phyloP scores from a whole-genome alignment of 2,329 filamentous ascomycete species.

The Arthrobotrys sinensis region DNA sequence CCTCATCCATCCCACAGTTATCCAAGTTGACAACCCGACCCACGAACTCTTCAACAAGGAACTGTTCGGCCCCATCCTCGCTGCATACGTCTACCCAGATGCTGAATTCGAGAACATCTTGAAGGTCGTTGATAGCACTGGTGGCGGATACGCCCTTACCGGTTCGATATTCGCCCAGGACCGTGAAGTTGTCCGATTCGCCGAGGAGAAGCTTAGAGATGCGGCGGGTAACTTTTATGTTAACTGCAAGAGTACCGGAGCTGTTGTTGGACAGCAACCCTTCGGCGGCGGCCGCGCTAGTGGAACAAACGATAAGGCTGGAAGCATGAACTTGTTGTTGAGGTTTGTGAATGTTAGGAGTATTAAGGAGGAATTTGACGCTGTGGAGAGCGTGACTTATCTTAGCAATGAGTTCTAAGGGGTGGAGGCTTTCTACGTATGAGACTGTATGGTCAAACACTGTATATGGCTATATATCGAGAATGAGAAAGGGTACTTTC shows the following conservation, averaged over 20 bases:
- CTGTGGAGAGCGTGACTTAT: conserved; percentile 77
- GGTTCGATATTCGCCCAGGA: conserved; percentile 82
- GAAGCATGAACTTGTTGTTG: conserved; percentile 75
- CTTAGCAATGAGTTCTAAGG: conserved; percentile 78
- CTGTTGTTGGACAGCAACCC: conserved; percentile 80
- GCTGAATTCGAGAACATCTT: conserved; percentile 68
- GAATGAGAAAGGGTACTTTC: conserved; percentile 1
- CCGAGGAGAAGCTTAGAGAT: conserved; percentile 80
- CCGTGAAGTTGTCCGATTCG: conserved; percentile 76
- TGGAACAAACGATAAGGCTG: conserved; percentile 82
- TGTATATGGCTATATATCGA: neutral
- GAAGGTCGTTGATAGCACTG: conserved; percentile 68
- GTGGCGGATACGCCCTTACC: conserved; percentile 81
- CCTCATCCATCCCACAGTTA: conserved; percentile 87
- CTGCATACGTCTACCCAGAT: conserved; percentile 84
- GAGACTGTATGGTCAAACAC: neutral
- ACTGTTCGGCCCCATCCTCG: conserved; percentile 85
- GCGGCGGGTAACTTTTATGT: conserved; percentile 88
- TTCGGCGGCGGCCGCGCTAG: conserved; percentile 79
- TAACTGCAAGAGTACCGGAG: conserved; percentile 85
- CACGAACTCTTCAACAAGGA: conserved; percentile 83
- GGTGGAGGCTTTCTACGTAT: neutral
- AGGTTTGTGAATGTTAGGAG: conserved; percentile 78
- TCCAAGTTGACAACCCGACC: conserved; percentile 79
- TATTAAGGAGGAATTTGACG: conserved; percentile 82